Evolutionary conservation across 495 filamentous ascomycete genomes (phyloP).

Genomic region (Penicillium crystallinum): DNA sequence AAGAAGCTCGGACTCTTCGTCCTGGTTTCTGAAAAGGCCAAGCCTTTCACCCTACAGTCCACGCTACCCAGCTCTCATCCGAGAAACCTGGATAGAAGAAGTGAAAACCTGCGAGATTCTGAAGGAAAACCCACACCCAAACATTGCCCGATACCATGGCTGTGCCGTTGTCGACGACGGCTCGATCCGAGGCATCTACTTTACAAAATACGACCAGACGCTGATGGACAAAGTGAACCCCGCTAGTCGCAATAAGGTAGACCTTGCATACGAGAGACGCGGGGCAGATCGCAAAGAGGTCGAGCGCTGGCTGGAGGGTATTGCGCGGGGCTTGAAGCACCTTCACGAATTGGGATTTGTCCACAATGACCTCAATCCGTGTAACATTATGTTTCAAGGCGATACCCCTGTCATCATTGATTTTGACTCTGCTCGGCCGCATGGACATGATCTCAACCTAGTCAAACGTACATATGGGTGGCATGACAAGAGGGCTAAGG

Average conservation of each 20-base stretch:
- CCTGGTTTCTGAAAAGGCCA: slow-evolving; percentile 6
- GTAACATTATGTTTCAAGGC: slow-evolving; percentile 28
- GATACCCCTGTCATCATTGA: slow-evolving; percentile 28
- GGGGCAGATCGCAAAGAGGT: neutral
- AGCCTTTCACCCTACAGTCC: slow-evolving; percentile 5
- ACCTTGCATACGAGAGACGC: neutral
- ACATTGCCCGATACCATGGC: slow-evolving; percentile 27
- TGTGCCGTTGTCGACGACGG: slow-evolving; percentile 23
- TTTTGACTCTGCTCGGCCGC: slow-evolving; percentile 1
- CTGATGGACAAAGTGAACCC: slow-evolving; percentile 20
- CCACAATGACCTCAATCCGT: slow-evolving; percentile 31
- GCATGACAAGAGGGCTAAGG: neutral
- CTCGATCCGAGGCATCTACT: slow-evolving; percentile 25
- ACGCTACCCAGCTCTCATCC: neutral
- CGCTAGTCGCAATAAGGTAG: slow-evolving; percentile 14
- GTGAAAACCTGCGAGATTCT: slow-evolving; percentile 17
- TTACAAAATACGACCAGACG: slow-evolving; percentile 28
- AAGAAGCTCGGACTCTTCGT: neutral
- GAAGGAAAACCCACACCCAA: slow-evolving; percentile 21
- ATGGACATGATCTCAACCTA: neutral
- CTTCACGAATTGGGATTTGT: slow-evolving; percentile 23
- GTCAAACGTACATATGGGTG: slow-evolving; percentile 2
- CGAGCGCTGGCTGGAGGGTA: slow-evolving; percentile 7
- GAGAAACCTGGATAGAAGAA: slow-evolving; percentile 7
- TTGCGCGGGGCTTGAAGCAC: slow-evolving; percentile 28